phyloP scores from a whole-genome alignment of 192 early-diverging fungal genomes.

The Coemansia sp. region DNA sequence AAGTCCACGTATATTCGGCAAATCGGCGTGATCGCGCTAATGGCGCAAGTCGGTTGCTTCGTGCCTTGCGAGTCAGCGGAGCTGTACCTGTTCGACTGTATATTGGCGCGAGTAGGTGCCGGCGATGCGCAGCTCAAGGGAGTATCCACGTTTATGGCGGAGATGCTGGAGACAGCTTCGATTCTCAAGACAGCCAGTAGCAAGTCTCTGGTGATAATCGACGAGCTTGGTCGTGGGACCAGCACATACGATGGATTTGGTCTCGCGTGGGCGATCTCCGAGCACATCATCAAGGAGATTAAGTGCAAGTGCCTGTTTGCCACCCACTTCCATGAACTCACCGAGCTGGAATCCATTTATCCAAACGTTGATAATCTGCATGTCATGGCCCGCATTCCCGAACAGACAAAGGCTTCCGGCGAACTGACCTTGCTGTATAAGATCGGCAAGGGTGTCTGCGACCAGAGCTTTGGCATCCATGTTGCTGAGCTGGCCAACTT shows the following conservation, averaged over 20 bases:
- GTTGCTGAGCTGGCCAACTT: conserved; percentile 94
- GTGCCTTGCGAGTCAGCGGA: conserved; percentile 80
- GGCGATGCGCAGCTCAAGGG: conserved; percentile 91
- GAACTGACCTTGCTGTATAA: conserved; percentile 90
- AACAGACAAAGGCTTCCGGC: conserved; percentile 8
- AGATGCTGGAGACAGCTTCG: conserved; percentile 89
- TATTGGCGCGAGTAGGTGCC: conserved; percentile 90
- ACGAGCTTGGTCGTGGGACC: conserved; percentile 95
- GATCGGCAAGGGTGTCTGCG: conserved; percentile 75
- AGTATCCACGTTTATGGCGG: conserved; percentile 95
- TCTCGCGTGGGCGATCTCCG: conserved; percentile 94
- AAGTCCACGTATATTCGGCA: conserved; percentile 97
- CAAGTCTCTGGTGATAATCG: conserved; percentile 89
- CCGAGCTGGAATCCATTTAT: conserved; percentile 69
- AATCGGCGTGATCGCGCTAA: conserved; percentile 87
- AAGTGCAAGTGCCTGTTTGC: conserved; percentile 88
- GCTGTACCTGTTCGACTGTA: conserved; percentile 78
- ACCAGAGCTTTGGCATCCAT: conserved; percentile 98
- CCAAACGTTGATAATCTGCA: conserved; percentile 82
- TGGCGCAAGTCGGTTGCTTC: conserved; percentile 94
- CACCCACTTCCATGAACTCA: conserved; percentile 98
- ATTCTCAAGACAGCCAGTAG: conserved; percentile 83
- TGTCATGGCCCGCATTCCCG: conserved; percentile 67
- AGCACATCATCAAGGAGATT: conserved; percentile 60
- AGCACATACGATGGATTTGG: conserved; percentile 98